These are phyloP conservation scores for Aspergillus homomorphus DNA, from an alignment of 495 filamentous ascomycete species.

Conservation along the genomic window DNA sequence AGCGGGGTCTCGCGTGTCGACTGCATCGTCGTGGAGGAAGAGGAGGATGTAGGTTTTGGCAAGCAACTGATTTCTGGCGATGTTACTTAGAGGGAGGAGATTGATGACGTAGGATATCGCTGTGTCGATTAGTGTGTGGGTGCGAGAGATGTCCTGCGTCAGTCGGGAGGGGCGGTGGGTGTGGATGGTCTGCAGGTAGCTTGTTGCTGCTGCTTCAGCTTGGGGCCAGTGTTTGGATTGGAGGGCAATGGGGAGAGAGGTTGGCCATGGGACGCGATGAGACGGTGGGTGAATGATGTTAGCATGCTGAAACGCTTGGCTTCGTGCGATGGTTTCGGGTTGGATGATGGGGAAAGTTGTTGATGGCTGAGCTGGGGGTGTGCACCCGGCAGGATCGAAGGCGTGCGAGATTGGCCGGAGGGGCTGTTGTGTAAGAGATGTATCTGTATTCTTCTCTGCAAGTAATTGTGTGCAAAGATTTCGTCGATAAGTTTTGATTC, in stretches of 20 bases:
- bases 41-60: conserved; percentile 11
- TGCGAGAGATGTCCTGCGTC: not conserved
- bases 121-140: conserved; percentile 7
- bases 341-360: conserved; percentile 6
- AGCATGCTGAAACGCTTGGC: not conserved
- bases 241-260: conserved; percentile 3
- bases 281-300: conserved; percentile 7
- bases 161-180: not conserved
- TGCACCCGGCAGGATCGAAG: conserved; percentile 7
- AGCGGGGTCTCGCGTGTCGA: not conserved
- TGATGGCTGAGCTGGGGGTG: not conserved
- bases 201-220: conserved; percentile 11
- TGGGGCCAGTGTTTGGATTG: conserved; percentile 18
- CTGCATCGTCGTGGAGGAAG: conserved; percentile 16
- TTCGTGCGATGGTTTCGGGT: not conserved
- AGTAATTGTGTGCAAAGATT: not conserved
- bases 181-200: not conserved
- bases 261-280: conserved; percentile 15
- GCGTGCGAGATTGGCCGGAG: conserved; percentile 7
- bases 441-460: not conserved
- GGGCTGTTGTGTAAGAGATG: not conserved
- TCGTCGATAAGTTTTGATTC: not conserved
- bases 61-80: conserved; percentile 5
- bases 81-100: conserved; percentile 6
- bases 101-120: conserved; percentile 10